Conservation (phyloP, 805 yeast genomes). For the Brettanomyces anomalus region DNA sequence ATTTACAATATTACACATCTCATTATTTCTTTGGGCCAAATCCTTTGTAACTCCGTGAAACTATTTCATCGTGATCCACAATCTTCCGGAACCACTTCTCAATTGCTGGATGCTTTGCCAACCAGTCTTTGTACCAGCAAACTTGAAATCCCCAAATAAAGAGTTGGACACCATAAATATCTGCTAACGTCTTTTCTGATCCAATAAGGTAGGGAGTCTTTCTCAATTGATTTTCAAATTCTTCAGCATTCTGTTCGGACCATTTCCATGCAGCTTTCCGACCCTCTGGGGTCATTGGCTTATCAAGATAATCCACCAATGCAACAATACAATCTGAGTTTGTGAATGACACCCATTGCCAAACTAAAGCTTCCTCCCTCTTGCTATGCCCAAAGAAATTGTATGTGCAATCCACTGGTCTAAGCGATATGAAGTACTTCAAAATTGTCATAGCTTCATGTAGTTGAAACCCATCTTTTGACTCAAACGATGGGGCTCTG, state of each 20-base stretch:
- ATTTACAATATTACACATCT: neutral
- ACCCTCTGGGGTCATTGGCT: conserved; percentile 1
- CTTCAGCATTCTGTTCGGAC: conserved; percentile 5
- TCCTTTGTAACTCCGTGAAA: conserved; percentile 10
- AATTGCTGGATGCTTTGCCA: conserved; percentile 33
- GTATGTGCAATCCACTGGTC: conserved; percentile 19
- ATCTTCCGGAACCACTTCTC: conserved; percentile 40
- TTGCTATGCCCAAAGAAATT: conserved; percentile 45
- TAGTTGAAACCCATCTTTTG: conserved; percentile 57
- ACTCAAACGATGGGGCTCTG: conserved; percentile 55
- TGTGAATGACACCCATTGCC: conserved; percentile 70
- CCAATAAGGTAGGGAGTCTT: conserved; percentile 28
- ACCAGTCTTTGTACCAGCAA: conserved; percentile 34
- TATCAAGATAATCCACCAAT: neutral
- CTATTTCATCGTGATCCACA: conserved; percentile 16
- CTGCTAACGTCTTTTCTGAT: conserved; percentile 29
- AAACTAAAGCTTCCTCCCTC: conserved; percentile 50
- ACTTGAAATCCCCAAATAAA: conserved; percentile 32
- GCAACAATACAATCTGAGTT: conserved; percentile 43
- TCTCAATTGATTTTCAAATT: conserved; percentile 26
- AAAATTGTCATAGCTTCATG: conserved; percentile 57
- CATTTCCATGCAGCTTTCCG: conserved; percentile 13
- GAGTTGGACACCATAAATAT: conserved; percentile 19
- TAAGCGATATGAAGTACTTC: conserved; percentile 31
- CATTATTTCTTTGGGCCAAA: conserved; percentile 6